phyloP scores from a whole-genome alignment of 148 eudicot genomes.

The Rhododendron kiyosumense region DNA sequence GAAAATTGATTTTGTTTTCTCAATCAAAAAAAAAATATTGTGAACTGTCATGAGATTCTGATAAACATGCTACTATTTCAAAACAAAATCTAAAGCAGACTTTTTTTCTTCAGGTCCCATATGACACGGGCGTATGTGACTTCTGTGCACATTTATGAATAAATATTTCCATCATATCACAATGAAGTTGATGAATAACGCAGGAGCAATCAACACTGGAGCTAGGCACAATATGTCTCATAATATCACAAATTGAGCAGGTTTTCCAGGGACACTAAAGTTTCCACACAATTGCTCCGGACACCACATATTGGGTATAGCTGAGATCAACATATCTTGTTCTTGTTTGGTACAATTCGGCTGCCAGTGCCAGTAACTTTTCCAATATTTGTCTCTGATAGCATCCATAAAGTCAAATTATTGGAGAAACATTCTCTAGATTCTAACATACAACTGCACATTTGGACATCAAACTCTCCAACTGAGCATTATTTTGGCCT shows the following conservation, averaged over 20 bases:
- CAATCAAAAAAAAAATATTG: background rate
- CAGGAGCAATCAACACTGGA: background rate
- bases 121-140: background rate
- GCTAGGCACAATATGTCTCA: background rate
- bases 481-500: background rate
- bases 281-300: background rate
- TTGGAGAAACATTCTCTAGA: background rate
- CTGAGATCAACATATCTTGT: background rate
- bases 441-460: background rate
- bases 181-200: background rate
- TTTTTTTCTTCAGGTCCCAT: background rate
- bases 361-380: background rate
- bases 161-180: background rate
- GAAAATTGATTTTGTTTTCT: background rate
- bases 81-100: background rate
- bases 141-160: background rate
- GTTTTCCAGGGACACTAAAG: background rate
- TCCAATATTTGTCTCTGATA: background rate
- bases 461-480: constrained; percentile 7
- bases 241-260: background rate
- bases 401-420: background rate
- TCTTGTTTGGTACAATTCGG: background rate
- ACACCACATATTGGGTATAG: background rate
- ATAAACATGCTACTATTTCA: background rate
- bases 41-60: background rate